Conservation (phyloP, 2,329 filamentous ascomycete species). For the Parasarocladium wereldwijsianum region DNA sequence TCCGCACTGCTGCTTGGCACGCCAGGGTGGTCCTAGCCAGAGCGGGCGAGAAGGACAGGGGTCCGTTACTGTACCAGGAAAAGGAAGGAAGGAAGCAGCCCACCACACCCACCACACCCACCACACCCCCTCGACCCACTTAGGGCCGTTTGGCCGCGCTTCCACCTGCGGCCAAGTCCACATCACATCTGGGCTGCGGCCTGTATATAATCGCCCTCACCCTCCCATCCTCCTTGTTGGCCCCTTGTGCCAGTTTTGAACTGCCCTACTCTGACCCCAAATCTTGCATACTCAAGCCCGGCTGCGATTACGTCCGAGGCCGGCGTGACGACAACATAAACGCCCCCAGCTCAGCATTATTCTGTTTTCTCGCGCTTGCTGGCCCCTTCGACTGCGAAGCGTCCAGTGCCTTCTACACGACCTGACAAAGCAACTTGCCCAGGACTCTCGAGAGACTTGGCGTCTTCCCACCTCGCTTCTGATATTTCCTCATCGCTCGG, state of each 20-base stretch:
- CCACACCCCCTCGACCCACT: neutral
- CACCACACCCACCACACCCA: constrained; percentile 2
- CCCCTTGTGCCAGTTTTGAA: constrained; percentile 5
- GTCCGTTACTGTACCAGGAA: no score
- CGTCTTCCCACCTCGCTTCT: constrained; percentile 11
- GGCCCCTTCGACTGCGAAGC: constrained; percentile 9
- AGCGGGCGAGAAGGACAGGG: no score
- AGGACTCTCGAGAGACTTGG: constrained; percentile 15
- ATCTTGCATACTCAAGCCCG: constrained; percentile 2
- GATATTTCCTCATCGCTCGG: constrained; percentile 11
- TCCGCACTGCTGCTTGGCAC: no score
- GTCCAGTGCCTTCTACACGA: constrained; percentile 14
- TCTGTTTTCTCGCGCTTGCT: constrained; percentile 9
- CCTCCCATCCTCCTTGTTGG: constrained; percentile 3
- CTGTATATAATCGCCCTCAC: constrained; percentile 4
- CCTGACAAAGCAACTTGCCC: constrained; percentile 9
- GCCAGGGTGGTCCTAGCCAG: no score
- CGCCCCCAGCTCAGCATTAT: neutral
- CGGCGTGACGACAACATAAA: constrained; percentile 3
- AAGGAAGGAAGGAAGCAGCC: no score
- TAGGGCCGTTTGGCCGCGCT: constrained; percentile 1
- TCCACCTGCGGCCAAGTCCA: neutral
- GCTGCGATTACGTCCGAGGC: constrained; percentile 4
- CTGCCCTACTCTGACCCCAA: constrained; percentile 4
- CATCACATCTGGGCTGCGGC: neutral